These are phyloP conservation scores for Marchantia polymorpha DNA, from an alignment of 225 moss, liverwort and hornwort species.

Conservation along the genomic window DNA sequence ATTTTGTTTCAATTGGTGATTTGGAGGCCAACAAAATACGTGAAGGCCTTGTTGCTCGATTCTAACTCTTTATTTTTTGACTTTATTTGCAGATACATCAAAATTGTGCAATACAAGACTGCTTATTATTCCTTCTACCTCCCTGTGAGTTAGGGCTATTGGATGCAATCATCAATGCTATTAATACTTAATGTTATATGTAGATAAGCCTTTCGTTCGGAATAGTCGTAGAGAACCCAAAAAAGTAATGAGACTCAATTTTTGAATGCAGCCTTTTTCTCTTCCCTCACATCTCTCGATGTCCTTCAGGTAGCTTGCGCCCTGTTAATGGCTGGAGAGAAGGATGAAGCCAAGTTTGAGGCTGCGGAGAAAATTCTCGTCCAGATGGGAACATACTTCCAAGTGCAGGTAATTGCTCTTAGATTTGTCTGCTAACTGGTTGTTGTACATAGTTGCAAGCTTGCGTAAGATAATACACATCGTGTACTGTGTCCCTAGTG, in stretches of 20 bases:
- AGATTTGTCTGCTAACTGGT: not conserved
- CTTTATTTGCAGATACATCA: conserved; percentile 56
- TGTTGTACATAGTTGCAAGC: not conserved
- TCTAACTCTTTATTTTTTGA: not conserved
- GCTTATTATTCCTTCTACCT: conserved; percentile 98
- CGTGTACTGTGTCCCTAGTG: not conserved
- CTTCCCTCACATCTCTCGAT: not conserved
- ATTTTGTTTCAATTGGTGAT: not conserved
- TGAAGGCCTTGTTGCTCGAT: not conserved
- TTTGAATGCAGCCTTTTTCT: not conserved
- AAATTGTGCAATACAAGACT: conserved; percentile 93
- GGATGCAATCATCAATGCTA: not conserved
- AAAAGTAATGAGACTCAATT: not conserved
- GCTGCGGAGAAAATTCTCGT: conserved; percentile 78
- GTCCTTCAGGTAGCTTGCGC: conserved; percentile 78
- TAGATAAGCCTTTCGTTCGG: not conserved
- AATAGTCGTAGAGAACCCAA: not conserved
- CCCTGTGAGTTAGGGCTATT: conserved; percentile 56
- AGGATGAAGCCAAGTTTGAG: conserved; percentile 65
- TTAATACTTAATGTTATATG: not conserved
- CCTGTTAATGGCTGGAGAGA: conserved; percentile 76
- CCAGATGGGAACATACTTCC: conserved; percentile 95
- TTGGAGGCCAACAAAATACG: too few relatives aligned
- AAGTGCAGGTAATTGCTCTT: conserved; percentile 66
- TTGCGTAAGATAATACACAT: not conserved